Conservation (phyloP, 495 filamentous ascomycete species). For the Annulohypoxylon nitens region DNA sequence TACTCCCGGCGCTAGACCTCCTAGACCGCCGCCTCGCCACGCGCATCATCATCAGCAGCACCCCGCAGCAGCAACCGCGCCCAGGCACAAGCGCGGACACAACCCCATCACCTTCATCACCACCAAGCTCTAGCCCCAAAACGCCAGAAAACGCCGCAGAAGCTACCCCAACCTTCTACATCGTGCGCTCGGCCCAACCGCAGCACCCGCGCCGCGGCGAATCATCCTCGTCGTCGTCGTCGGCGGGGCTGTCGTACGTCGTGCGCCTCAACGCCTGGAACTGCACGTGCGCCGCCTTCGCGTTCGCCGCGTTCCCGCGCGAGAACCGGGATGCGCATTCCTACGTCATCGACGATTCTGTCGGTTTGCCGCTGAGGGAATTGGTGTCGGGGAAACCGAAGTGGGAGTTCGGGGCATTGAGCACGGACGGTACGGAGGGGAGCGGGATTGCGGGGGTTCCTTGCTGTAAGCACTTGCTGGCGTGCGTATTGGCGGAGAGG, state of each 20-base stretch:
- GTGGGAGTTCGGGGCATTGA: constrained; percentile 60
- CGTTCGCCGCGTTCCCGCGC: constrained; percentile 74
- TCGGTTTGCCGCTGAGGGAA: not conserved
- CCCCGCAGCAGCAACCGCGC: constrained; percentile 34
- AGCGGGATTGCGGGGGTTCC: constrained; percentile 59
- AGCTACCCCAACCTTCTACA: constrained; percentile 49
- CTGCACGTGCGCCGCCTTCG: constrained; percentile 87
- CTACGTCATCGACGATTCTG: not conserved
- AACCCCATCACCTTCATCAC: constrained; percentile 2
- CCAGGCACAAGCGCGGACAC: constrained; percentile 29
- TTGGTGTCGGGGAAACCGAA: not conserved
- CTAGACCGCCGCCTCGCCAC: constrained; percentile 79
- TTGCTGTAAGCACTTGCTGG: constrained; percentile 90
- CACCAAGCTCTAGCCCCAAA: not conserved
- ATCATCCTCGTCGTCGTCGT: constrained; percentile 5
- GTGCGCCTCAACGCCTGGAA: constrained; percentile 85
- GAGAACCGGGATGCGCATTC: constrained; percentile 3
- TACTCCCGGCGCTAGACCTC: constrained; percentile 83
- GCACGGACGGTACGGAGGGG: constrained; percentile 46
- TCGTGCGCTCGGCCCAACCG: constrained; percentile 55
- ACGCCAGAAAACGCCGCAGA: not conserved
- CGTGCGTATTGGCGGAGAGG: constrained; percentile 80
- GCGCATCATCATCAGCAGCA: constrained; percentile 43
- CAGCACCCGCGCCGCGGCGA: constrained; percentile 45
- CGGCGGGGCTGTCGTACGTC: constrained; percentile 66